Conservation (phyloP, 1,139 yeast species). For the Scheffersomyces titani region DNA sequence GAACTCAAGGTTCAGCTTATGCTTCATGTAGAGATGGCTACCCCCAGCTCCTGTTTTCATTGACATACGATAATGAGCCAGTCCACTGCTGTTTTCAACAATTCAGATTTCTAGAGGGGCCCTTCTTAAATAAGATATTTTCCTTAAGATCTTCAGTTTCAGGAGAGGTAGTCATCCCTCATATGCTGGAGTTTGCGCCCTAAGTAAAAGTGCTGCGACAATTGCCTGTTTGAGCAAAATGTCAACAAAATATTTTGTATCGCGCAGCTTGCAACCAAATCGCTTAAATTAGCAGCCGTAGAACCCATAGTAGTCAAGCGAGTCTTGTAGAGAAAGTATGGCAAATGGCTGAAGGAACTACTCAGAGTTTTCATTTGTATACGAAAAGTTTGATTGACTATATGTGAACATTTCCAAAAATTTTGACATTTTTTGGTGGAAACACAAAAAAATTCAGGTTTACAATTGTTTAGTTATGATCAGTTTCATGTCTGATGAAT, state of each 20-base stretch:
- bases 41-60: constrained; percentile 9
- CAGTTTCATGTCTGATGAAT: background rate
- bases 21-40: constrained; percentile 4
- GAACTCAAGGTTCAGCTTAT: constrained; percentile 29
- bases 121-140: background rate
- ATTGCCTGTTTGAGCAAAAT: background rate
- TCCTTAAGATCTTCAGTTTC: background rate
- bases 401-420: background rate
- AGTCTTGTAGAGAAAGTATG: background rate
- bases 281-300: background rate
- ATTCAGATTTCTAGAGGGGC: background rate
- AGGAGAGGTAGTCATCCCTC: background rate
- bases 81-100: background rate
- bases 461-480: too few species aligned
- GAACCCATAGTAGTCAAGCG: background rate
- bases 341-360: background rate
- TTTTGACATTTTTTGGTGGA: too few species aligned
- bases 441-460: too few species aligned
- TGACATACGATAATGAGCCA: background rate
- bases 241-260: background rate
- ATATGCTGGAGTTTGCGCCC: background rate
- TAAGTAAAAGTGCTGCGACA: background rate
- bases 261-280: background rate
- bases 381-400: background rate
- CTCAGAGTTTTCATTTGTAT: background rate